Evolutionary conservation across 441 rosid genomes (phyloP), one percentile per base, ranked within the genome.

Genomic region (Viola pubescens): DNA sequence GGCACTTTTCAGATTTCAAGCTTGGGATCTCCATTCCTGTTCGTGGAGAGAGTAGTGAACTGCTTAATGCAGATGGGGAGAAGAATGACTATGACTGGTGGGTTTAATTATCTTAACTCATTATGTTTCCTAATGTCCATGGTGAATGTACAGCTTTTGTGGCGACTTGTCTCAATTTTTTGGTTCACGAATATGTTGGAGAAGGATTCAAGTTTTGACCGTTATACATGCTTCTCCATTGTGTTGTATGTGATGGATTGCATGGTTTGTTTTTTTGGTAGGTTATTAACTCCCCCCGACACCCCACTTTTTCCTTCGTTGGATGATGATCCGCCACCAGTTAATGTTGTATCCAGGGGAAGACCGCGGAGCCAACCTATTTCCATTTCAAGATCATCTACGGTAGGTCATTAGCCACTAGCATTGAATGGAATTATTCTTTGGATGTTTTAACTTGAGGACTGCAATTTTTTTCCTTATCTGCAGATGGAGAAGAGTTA

Each of bases 71-170:
- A 44, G 99, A 88, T 34, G 95, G 79, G 67, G 97, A 86, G 66
- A 94, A 94, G 80, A 90, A 90, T 73, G 99, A 94, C 73, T 94
- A 94, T 75, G 99, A 94, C 63, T 94, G 99, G 99, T 94, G 64
- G 59, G 87, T 67, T 58, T 44, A 70, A 13, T 64, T 74, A 61
- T 65, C 55, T 38, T 60, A 9, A 64, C 34, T 9, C 54, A 4
- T 11, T 61, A 14, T 47, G 42, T 53, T 14, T 57, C 57, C 13
- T 67, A 43, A 14, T 13, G 54, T 69, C 44, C 34, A 16, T 52
- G 53, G 14, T 60, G 11, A 7, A 58, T 56, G 1, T 26, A 26
- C 34, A 26, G 34, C 48, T 13, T 59, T 60, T 59, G 4, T 37
- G 68, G 4, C 40, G 37, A 4, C 34, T 9, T 41, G 44, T 7